Percentiles rank a stretch among this genome's conserved stretches.
Conservation (phyloP, 1,139 yeast species). For the Yamadazyma epiphylla region DNA sequence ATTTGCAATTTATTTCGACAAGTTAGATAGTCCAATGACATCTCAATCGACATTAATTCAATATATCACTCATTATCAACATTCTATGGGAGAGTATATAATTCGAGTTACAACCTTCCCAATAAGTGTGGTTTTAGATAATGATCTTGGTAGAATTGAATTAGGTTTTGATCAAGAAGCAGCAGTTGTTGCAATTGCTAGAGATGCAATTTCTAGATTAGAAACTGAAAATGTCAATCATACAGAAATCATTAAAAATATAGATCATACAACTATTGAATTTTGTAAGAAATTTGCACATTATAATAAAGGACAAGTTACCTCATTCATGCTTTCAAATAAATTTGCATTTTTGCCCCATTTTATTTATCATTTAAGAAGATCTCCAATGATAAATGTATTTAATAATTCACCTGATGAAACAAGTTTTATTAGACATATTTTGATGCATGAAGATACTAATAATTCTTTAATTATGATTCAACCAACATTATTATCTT, state of each 20-base stretch:
- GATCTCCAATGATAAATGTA: constrained; percentile 66
- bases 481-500: constrained; percentile 69
- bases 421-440: constrained; percentile 64
- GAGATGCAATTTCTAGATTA: constrained; percentile 48
- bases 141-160: constrained; percentile 36
- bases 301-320: constrained; percentile 71
- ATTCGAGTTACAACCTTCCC: constrained; percentile 51
- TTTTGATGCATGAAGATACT: constrained; percentile 64
- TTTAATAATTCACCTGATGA: constrained; percentile 82
- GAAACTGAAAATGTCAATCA: constrained; percentile 53
- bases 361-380: constrained; percentile 66
- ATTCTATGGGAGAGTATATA: constrained; percentile 42
- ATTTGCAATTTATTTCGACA: constrained; percentile 55
- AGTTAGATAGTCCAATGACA: constrained; percentile 31
- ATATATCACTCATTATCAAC: constrained; percentile 74
- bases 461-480: constrained; percentile 67
- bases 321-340: constrained; percentile 73
- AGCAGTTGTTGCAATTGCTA: constrained; percentile 58
- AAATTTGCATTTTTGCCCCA: constrained; percentile 78
- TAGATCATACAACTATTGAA: constrained; percentile 80
- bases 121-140: constrained; percentile 38
- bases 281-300: constrained; percentile 87
- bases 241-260: constrained; percentile 75
- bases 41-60: constrained; percentile 48
- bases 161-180: constrained; percentile 66